Conservation (phyloP, 208 protist species). For the Angomonas deanei region DNA sequence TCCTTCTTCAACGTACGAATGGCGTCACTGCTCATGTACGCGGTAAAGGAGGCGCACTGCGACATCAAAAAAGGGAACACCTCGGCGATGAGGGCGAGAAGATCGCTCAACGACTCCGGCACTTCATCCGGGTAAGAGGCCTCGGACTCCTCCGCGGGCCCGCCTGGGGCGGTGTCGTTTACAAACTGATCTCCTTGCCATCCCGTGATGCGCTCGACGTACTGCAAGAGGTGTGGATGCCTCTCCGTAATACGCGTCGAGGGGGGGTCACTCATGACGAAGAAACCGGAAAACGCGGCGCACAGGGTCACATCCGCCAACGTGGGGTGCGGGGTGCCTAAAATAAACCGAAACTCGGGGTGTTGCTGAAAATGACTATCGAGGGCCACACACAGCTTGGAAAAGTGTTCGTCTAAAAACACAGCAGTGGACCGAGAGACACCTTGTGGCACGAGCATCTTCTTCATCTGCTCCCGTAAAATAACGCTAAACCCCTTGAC, state of each 20-base stretch:
- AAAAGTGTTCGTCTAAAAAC: constrained; percentile 83
- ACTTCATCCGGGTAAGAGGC: constrained; percentile 61
- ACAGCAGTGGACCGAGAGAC: constrained; percentile 53
- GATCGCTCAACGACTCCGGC: constrained; percentile 54
- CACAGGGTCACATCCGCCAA: constrained; percentile 78
- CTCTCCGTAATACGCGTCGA: constrained; percentile 44
- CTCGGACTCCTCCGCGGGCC: not conserved
- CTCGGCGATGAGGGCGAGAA: constrained; percentile 67
- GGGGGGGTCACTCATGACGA: constrained; percentile 77
- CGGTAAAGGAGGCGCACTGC: constrained; percentile 74
- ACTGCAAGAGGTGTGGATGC: constrained; percentile 62
- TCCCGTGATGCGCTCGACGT: constrained; percentile 76
- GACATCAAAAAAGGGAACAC: constrained; percentile 85
- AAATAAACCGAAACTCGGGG: constrained; percentile 38
- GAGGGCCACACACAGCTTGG: constrained; percentile 58
- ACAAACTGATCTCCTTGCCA: constrained; percentile 36
- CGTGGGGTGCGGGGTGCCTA: constrained; percentile 80
- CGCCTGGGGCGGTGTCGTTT: not conserved
- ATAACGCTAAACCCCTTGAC: constrained; percentile 32
- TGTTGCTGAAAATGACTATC: constrained; percentile 56
- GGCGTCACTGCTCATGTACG: constrained; percentile 70
- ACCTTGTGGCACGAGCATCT: constrained; percentile 41
- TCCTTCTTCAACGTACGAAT: constrained; percentile 42
- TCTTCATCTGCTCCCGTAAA: constrained; percentile 53
- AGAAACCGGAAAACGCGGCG: constrained; percentile 66